These are phyloP conservation scores for Boletellus sp. DNA, from an alignment of 768 basidiomycete species.

Conservation along the genomic window DNA sequence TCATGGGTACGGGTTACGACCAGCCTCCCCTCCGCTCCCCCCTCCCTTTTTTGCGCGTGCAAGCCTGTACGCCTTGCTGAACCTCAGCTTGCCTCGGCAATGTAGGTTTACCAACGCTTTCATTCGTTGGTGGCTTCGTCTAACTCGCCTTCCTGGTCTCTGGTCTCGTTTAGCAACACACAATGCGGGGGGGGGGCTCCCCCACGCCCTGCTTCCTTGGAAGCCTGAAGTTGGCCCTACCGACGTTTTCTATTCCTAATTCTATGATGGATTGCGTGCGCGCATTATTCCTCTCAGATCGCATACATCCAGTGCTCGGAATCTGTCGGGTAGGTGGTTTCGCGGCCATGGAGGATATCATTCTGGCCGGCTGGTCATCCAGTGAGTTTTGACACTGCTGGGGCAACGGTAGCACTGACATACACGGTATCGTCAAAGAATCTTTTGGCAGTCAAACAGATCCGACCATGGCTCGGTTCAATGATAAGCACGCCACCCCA, in stretches of 20 bases:
- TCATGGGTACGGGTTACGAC: not conserved
- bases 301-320: not conserved
- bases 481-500: not conserved
- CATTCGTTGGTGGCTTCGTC: not conserved
- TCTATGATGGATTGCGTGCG: not conserved
- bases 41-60: not conserved
- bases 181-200: no score
- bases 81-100: no score
- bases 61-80: not conserved
- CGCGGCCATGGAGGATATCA: not conserved
- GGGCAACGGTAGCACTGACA: not conserved
- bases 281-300: not conserved
- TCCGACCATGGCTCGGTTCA: not conserved
- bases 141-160: not conserved
- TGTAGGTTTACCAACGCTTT: not conserved
- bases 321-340: conserved; percentile 11
- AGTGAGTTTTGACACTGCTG: not conserved
- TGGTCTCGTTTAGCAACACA: no score
- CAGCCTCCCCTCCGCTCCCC: not conserved
- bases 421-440: not conserved
- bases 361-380: not conserved
- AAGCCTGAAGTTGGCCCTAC: not conserved
- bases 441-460: not conserved
- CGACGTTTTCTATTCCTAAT: not conserved
- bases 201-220: not conserved